Evolutionary conservation across 257 asterid species (phyloP).

Genomic region (Orobanche coerulescens): DNA sequence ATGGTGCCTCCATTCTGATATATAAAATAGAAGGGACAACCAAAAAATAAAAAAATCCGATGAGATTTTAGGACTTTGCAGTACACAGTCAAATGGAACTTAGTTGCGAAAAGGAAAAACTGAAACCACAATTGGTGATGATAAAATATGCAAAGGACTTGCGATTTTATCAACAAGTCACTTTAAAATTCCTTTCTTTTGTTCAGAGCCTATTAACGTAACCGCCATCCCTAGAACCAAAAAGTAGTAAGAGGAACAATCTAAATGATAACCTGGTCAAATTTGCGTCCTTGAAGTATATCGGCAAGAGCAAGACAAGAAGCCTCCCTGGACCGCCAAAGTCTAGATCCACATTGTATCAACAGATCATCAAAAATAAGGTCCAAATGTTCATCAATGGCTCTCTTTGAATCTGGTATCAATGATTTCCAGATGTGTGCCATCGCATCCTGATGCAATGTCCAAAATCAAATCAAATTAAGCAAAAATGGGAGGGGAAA

Average conservation of each 20-base stretch:
- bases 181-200: not conserved
- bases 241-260: not conserved
- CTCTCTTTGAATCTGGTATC: conserved; percentile 72
- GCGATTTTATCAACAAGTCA: not conserved
- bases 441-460: conserved; percentile 84
- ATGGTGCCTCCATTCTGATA: conserved; percentile 7
- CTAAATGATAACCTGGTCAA: conserved; percentile 58
- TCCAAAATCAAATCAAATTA: conserved; percentile 22
- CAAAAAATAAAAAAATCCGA: not conserved
- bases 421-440: conserved; percentile 91
- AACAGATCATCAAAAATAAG: conserved; percentile 78
- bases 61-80: not conserved
- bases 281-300: conserved; percentile 89
- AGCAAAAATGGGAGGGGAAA: conserved; percentile 8
- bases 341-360: conserved; percentile 89
- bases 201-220: conserved; percentile 1
- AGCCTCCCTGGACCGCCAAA: conserved; percentile 98
- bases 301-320: conserved; percentile 98
- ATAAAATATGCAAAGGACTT: not conserved
- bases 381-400: conserved; percentile 85
- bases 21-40: not conserved
- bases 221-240: not conserved
- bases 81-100: not conserved
- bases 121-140: conserved; percentile 1
- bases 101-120: not conserved